Conservation (phyloP, 768 basidiomycete genomes). For the Boletus rubescentipes region DNA sequence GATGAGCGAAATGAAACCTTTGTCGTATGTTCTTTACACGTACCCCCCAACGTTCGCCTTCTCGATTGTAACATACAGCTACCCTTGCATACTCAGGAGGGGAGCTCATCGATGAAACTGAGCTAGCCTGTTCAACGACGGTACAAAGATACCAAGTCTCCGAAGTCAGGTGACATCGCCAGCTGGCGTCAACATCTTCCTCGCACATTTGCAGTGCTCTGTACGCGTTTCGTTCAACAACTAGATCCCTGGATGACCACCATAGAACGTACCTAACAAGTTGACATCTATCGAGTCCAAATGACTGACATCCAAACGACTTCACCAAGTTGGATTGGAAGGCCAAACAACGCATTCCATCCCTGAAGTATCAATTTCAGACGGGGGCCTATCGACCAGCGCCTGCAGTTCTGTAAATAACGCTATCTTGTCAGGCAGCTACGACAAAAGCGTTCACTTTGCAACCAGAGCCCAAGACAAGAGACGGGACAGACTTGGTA, state of each 20-base stretch:
- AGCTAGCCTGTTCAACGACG: too few relatives aligned
- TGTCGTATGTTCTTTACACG: too few relatives aligned
- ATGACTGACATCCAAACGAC: neutral
- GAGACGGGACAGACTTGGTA: constrained; percentile 54
- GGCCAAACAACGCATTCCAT: constrained; percentile 6
- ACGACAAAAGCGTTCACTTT: neutral
- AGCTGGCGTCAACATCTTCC: too few relatives aligned
- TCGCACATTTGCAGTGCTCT: neutral
- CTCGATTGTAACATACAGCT: neutral
- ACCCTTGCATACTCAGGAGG: too few relatives aligned
- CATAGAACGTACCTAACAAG: neutral
- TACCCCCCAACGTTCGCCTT: too few relatives aligned
- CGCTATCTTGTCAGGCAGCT: constrained; percentile 47
- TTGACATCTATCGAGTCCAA: neutral
- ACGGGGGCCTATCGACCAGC: constrained; percentile 22
- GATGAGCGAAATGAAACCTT: too few relatives aligned
- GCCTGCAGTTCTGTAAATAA: constrained; percentile 38
- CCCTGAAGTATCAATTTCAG: constrained; percentile 12
- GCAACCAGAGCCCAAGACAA: neutral
- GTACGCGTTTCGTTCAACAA: neutral
- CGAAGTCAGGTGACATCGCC: too few relatives aligned
- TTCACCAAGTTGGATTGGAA: neutral
- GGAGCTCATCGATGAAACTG: too few relatives aligned
- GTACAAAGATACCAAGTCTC: too few relatives aligned
- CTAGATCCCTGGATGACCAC: neutral